Evolutionary conservation across 164 flowering plant species (phyloP).

Genomic region (Dillenia turbinata): DNA sequence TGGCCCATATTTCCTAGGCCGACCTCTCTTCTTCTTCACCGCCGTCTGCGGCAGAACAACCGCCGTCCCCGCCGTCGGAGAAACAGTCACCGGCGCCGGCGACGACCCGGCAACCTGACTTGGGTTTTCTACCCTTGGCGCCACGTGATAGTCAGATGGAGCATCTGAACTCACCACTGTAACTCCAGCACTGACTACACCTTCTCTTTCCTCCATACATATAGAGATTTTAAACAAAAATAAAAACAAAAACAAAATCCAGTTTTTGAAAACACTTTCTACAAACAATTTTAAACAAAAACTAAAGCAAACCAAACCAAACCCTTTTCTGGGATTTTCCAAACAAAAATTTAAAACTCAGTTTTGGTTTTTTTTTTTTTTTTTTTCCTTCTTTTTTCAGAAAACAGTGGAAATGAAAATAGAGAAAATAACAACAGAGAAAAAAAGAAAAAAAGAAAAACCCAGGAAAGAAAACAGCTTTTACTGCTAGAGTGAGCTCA

Average conservation of each 20-base stretch:
- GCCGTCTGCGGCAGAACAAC: conserved; percentile 15
- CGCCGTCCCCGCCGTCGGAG: conserved; percentile 15
- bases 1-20: conserved; percentile 73
- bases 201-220: conserved; percentile 59
- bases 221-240: conserved; percentile 8
- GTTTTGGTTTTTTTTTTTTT: too few relatives aligned
- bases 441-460: too few relatives aligned
- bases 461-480: too few relatives aligned
- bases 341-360: neutral
- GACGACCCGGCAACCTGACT: conserved; percentile 30
- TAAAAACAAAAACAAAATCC: conserved; percentile 12
- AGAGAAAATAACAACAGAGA: too few relatives aligned
- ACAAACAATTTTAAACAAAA: conserved; percentile 14
- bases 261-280: conserved; percentile 4
- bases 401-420: too few relatives aligned
- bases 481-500: too few relatives aligned
- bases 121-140: conserved; percentile 63
- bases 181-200: conserved; percentile 43
- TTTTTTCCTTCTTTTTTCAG: too few relatives aligned
- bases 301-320: conserved; percentile 6
- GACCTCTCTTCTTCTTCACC: conserved; percentile 78
- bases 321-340: neutral
- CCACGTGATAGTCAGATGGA: conserved; percentile 72
- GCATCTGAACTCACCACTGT: conserved; percentile 88
- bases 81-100: conserved; percentile 11